Conservation (phyloP, 2,329 filamentous ascomycete species). For the Colletotrichum tropicicola region DNA sequence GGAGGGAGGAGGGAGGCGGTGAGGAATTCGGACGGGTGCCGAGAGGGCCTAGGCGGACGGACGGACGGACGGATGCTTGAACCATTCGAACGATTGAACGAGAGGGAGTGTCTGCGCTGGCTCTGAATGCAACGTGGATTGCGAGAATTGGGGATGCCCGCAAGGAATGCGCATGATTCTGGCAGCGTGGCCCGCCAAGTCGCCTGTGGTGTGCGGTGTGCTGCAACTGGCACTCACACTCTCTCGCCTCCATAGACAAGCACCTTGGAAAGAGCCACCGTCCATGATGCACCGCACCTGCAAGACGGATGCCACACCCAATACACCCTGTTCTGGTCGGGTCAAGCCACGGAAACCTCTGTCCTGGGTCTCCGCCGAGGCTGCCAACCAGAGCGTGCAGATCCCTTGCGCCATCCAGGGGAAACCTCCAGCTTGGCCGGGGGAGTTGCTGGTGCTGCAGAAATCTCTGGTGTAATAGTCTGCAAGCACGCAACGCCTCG, state of each 20-base stretch:
- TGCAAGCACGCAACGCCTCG: slow-evolving; percentile 12
- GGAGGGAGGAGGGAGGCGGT: slow-evolving; percentile 24
- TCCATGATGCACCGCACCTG: neutral
- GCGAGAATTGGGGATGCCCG: neutral
- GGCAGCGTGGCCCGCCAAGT: neutral
- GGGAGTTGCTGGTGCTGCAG: slow-evolving; percentile 9
- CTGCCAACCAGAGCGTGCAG: slow-evolving; percentile 11
- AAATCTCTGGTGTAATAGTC: neutral
- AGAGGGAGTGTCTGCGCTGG: slow-evolving; percentile 6
- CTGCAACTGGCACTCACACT: no score
- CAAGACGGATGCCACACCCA: neutral
- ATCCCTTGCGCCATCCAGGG: slow-evolving; percentile 18
- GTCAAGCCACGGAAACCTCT: slow-evolving; percentile 6
- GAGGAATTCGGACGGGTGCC: slow-evolving; percentile 11
- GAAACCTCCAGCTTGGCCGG: neutral
- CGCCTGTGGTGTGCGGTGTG: no score
- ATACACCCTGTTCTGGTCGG: neutral
- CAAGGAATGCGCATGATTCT: slow-evolving; percentile 2
- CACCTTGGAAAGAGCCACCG: no score
- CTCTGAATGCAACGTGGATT: slow-evolving; percentile 3
- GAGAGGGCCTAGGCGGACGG: slow-evolving; percentile 6
- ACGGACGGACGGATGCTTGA: neutral
- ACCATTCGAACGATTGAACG: neutral
- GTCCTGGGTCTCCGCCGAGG: neutral
- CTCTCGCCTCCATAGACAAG: no score